Base-by-base conservation (phyloP, 2,329 filamentous ascomycete species). In the Ceratocystis huliohia region DNA sequence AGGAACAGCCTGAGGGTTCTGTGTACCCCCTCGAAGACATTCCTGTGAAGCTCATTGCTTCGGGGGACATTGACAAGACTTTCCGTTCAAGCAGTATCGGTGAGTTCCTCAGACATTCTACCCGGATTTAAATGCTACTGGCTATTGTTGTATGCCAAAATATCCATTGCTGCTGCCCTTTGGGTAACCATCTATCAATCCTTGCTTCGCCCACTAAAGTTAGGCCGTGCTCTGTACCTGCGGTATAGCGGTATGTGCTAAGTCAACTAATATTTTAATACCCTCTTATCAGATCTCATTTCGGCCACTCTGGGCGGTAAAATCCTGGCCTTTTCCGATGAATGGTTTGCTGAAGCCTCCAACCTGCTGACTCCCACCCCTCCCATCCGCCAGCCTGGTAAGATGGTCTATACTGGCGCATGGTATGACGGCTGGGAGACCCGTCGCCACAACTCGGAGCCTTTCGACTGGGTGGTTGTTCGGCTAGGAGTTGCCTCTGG, bases 361-460 rank as follows among this genome's bases (percentile, higher is more conserved):
- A 88, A 88, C 73, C 78, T 88, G 67, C 73, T 88, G 69, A 88
- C 81, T 37, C 83, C 84, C n/a, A 83, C 80, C 28, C 74, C 84
- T 37, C 84, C 85, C 46, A 82, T 88, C 73, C 79, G 81, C 69
- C 80, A 85, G 72, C 80, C 81, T 1, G 85, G 85, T 69, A 86
- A 86, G 75, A 88, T 88, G 81, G 84, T 88, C 67, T 86, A 82
- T 72, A 81, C 84, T 1, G 85, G 85, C 62, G 85, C 85, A 59
- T 88, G 85, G 85, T 88, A 86, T 72, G 85, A 88, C 71, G 85
- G 85, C 64, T 88, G 84, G 84, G 85, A 88, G 75, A 88, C 85
- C 13, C 78, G 85, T 63, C 77, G 85, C 69, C 85, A 88, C 76
- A 88, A 88, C 74, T 72, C 78, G 10, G 81, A 80, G 68, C 78